Conservation (phyloP, 1,284 basidiomycete species). For the Amylostereum areolatum region DNA sequence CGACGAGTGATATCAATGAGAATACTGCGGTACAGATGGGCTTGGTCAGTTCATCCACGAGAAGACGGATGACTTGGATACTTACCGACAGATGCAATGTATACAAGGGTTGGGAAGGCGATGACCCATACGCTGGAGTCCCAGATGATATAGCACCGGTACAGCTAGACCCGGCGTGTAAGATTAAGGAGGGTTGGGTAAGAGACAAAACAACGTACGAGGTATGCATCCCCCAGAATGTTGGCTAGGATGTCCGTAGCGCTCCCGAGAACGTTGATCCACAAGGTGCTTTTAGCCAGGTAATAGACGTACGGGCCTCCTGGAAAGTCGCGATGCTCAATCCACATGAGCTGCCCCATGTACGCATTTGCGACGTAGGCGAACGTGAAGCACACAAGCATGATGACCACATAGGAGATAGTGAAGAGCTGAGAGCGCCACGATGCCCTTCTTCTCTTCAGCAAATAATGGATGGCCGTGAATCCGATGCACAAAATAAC, state of each 20-base stretch:
- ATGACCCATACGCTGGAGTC: conserved; percentile 15
- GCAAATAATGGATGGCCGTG: no score
- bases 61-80: no score
- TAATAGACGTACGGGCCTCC: conserved; percentile 22
- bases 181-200: no score
- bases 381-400: conserved; percentile 20
- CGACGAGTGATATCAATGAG: conserved; percentile 15
- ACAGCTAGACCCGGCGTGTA: conserved; percentile 15
- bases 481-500: no score
- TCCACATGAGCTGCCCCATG: conserved; percentile 21
- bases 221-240: conserved; percentile 21
- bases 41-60: no score
- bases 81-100: conserved; percentile 21
- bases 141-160: conserved; percentile 26
- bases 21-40: no score
- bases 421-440: conserved; percentile 12
- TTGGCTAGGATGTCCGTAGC: conserved; percentile 20
- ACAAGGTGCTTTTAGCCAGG: conserved; percentile 13
- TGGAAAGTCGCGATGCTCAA: conserved; percentile 19
- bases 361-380: conserved; percentile 17
- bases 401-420: conserved; percentile 15
- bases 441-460: not conserved
- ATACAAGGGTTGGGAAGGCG: conserved; percentile 18
- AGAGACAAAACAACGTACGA: no score
- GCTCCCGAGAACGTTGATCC: conserved; percentile 22